Base-by-base conservation (phyloP, 371 early-diverging fungal genomes). In the Mucor lusitanicus region DNA sequence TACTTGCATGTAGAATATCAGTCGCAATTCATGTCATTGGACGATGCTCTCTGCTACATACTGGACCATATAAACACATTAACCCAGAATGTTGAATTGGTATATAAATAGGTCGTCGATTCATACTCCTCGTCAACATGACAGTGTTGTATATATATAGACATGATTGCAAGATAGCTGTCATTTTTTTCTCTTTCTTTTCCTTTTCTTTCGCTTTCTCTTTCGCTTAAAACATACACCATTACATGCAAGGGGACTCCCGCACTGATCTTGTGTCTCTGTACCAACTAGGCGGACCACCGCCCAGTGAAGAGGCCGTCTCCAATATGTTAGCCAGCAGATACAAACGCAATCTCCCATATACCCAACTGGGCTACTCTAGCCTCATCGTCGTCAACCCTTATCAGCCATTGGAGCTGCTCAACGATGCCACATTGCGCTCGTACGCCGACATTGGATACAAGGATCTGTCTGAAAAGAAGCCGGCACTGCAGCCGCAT, bases 351-450 rank as follows among this genome's bases (percentile, higher is more conserved):
- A 83, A 77, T 55, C 64, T 74, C 32, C 77, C 83, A n/a, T 86
- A 86, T 71, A 87, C 89, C 48, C 81, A 84, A 28, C 68, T 87
- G 28, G 88, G 88, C 3, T 65, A 75, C 30, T 80, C 86, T 7
- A 80, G 72, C 15, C 67, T 90, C 27, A 76, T 90, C 23, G 76
- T 80, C 55, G 73, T 89, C 55, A 86, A 87, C 59, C 87, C 88
- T 3, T 82, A 72, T 72, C 79, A 73, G 65, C 70, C 72, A 27
- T 67, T 77, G 59, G 82, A 77, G 39, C 62, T 81, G 30, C 65
- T 80, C 40, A 79, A 83, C 50, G 86, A 86, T 68, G 84, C 82
- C 7, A 74, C 80, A 7, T 69, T 78, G 8, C 67, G 76, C 53
- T 71, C 75, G 2, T 86, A 86, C 61, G 83, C 85, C 8, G 77